Conservation (phyloP, 1,284 basidiomycete species). For the Tranzscheliella williamsii region DNA sequence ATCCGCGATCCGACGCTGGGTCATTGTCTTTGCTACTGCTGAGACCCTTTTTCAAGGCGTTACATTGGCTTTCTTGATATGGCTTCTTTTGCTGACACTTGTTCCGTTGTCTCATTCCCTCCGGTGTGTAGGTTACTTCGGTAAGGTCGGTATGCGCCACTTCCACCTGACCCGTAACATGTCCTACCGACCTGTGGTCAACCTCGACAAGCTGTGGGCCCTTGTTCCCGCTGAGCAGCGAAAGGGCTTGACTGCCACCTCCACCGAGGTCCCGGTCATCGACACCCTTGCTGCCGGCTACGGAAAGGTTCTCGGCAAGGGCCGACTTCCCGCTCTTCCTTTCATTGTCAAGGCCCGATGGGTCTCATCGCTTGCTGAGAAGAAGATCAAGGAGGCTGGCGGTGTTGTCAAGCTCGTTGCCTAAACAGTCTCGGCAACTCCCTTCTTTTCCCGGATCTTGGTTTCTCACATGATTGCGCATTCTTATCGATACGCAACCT, state of each 20-base stretch:
- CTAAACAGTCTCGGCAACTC: slow-evolving; percentile 4
- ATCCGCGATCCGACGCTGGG: too few relatives aligned
- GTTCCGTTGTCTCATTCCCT: too few relatives aligned
- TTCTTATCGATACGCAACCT: too few relatives aligned
- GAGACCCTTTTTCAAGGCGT: too few relatives aligned
- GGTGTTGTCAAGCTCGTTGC: slow-evolving; percentile 59
- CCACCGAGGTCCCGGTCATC: slow-evolving; percentile 60
- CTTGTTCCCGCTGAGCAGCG: slow-evolving; percentile 59
- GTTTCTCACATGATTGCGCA: too few relatives aligned
- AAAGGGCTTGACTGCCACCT: slow-evolving; percentile 43
- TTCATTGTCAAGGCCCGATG: slow-evolving; percentile 61
- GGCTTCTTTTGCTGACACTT: too few relatives aligned
- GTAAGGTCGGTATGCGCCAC: slow-evolving; percentile 91
- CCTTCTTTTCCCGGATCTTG: not conserved
- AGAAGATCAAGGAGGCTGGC: slow-evolving; percentile 61
- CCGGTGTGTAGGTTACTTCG: slow-evolving; percentile 98
- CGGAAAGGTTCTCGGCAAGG: slow-evolving; percentile 61
- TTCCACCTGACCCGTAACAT: slow-evolving; percentile 93
- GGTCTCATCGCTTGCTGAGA: slow-evolving; percentile 59
- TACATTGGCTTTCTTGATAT: too few relatives aligned
- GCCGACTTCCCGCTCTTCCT: slow-evolving; percentile 56
- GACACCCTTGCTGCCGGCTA: slow-evolving; percentile 60
- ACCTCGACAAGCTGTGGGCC: slow-evolving; percentile 65
- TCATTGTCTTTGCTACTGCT: too few relatives aligned
- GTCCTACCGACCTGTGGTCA: slow-evolving; percentile 90